Conservation (phyloP, 345 rosid species). For the Ricinus communis region DNA sequence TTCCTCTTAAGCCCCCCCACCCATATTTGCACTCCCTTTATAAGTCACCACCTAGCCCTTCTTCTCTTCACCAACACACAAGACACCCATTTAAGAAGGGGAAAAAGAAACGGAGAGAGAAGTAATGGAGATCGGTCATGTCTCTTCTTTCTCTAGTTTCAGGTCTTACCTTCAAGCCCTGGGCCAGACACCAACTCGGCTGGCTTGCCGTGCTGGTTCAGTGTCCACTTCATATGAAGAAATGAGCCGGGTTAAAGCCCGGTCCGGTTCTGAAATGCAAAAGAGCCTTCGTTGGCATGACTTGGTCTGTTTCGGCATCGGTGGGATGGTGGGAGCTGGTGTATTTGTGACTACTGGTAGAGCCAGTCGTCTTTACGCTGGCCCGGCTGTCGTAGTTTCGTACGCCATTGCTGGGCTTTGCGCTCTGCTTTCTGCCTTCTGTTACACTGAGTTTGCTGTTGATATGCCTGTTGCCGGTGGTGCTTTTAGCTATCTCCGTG, state of each 20-base stretch:
- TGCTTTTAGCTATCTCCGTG: conserved; percentile 88
- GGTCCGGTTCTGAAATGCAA: conserved; percentile 68
- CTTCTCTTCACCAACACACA: not conserved
- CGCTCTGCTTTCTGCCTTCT: conserved; percentile 92
- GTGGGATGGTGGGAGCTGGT: conserved; percentile 98
- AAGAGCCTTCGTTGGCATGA: conserved; percentile 80
- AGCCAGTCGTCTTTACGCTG: conserved; percentile 60
- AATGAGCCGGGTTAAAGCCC: conserved; percentile 54
- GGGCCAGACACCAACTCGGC: conserved; percentile 61
- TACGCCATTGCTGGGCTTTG: conserved; percentile 97
- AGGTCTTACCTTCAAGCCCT: conserved; percentile 62
- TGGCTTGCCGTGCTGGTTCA: conserved; percentile 63
- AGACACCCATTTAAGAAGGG: too few relatives aligned
- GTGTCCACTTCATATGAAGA: conserved; percentile 74
- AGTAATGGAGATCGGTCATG: conserved; percentile 28
- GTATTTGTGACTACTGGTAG: conserved; percentile 80
- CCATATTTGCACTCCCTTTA: not conserved
- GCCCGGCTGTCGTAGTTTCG: conserved; percentile 77
- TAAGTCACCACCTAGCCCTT: not conserved
- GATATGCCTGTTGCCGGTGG: conserved; percentile 99
- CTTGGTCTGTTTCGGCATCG: conserved; percentile 81
- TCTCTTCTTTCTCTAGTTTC: conserved; percentile 63
- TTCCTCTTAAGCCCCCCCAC: too few relatives aligned
- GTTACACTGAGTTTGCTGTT: conserved; percentile 97
- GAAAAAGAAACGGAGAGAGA: not conserved